Conservation (phyloP, 352 stramenopile genomes). For the Globisporangium cystogenes region DNA sequence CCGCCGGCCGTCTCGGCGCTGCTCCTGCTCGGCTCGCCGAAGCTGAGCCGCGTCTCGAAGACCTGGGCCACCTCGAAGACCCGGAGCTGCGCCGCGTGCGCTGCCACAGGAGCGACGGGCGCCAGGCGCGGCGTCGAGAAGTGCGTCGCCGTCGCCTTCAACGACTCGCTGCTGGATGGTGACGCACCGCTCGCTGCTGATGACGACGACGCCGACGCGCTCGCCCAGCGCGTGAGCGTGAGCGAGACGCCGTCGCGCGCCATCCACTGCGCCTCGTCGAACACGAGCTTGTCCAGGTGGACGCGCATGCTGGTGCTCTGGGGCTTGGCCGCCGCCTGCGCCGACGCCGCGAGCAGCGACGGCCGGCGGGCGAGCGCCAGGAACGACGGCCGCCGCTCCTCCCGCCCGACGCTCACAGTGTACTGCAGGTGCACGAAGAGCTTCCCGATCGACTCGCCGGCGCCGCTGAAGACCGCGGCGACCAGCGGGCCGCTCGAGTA, state of each 20-base stretch:
- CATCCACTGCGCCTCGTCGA: conserved; percentile 7
- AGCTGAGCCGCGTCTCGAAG: conserved; percentile 7
- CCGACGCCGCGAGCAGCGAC: conserved; percentile 1
- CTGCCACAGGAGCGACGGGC: no score
- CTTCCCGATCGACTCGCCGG: conserved; percentile 18
- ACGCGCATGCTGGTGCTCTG: no score
- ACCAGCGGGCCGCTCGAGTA: conserved; percentile 9
- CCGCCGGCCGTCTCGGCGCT: neutral
- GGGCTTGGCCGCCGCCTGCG: no score
- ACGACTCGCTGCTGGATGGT: neutral
- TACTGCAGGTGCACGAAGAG: conserved; percentile 18
- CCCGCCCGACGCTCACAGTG: neutral
- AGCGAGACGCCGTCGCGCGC: conserved; percentile 22
- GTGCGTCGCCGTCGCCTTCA: neutral
- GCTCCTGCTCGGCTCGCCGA: neutral
- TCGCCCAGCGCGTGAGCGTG: conserved; percentile 28
- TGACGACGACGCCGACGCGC: neutral
- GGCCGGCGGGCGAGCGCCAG: conserved; percentile 2
- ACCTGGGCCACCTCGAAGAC: conserved; percentile 9
- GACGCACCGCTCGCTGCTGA: neutral
- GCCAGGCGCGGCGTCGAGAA: conserved; percentile 23
- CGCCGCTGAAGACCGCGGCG: conserved; percentile 12
- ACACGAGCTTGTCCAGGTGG: conserved; percentile 19
- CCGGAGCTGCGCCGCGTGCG: no score
- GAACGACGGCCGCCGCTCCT: conserved; percentile 8